These are phyloP conservation scores for Leccinum ponderosum DNA, from an alignment of 1,284 basidiomycete species.

Conservation along the genomic window DNA sequence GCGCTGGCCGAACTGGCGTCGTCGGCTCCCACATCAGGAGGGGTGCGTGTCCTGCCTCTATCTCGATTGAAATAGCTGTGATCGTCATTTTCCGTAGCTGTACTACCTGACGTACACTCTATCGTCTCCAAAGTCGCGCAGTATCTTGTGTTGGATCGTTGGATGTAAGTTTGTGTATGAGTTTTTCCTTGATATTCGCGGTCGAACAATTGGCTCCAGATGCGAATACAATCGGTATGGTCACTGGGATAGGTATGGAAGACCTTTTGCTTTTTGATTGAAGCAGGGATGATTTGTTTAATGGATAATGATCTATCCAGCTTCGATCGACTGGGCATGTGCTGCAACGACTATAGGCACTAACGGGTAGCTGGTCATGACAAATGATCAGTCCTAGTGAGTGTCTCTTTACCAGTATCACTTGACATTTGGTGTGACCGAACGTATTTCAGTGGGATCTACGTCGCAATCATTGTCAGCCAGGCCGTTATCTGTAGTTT, in stretches of 20 bases:
- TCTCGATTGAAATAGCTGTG: not conserved
- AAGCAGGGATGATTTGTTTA: not conserved
- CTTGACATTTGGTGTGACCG: no score
- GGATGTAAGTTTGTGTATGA: conserved; percentile 33
- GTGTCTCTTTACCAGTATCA: not conserved
- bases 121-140: conserved; percentile 35
- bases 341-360: conserved; percentile 39
- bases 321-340: conserved; percentile 46
- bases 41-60: conserved; percentile 19
- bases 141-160: conserved; percentile 41
- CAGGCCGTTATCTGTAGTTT: conserved; percentile 43
- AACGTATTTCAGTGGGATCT: conserved; percentile 31
- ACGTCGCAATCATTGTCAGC: conserved; percentile 30
- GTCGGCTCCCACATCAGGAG: conserved; percentile 63
- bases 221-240: conserved; percentile 39
- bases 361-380: conserved; percentile 28
- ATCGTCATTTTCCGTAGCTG: conserved; percentile 15
- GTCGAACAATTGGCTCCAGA: conserved; percentile 24
- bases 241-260: conserved; percentile 31
- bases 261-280: not conserved
- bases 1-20: conserved; percentile 73
- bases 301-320: conserved; percentile 13
- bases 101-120: conserved; percentile 42
- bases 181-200: not conserved
- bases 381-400: conserved; percentile 34